Conservation (phyloP, 768 basidiomycete genomes). For the Suillus tomentosus region DNA sequence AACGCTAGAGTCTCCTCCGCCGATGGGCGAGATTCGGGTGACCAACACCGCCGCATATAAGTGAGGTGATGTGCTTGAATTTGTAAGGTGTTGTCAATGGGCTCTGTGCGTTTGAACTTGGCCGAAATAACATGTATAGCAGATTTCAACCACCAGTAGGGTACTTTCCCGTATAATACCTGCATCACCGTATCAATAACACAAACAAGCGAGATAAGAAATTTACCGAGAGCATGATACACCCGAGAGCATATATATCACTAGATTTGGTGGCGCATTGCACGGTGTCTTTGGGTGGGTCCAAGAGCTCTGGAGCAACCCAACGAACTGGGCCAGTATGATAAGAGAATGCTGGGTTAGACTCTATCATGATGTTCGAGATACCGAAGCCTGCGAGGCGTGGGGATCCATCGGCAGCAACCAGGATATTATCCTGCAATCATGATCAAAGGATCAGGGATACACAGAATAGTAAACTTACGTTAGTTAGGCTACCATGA, state of each 20-base stretch:
- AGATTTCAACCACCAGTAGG: constrained; percentile 24
- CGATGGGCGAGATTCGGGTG: constrained; percentile 26
- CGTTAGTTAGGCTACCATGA: constrained; percentile 49
- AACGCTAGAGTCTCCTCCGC: constrained; percentile 9
- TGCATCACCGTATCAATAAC: constrained; percentile 7
- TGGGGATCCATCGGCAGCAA: constrained; percentile 33
- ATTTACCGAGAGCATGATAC: constrained; percentile 32
- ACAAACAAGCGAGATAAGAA: neutral
- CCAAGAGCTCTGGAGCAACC: constrained; percentile 46
- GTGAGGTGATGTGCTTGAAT: too few species aligned
- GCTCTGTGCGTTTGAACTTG: neutral
- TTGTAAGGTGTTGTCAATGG: constrained; percentile 7
- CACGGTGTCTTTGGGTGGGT: constrained; percentile 26
- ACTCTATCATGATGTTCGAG: constrained; percentile 30
- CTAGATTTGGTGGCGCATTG: constrained; percentile 23
- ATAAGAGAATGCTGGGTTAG: constrained; percentile 22
- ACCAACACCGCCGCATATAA: constrained; percentile 29
- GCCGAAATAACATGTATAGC: constrained; percentile 21
- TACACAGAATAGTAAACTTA: constrained; percentile 17
- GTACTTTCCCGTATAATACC: constrained; percentile 29
- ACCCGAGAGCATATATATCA: constrained; percentile 47
- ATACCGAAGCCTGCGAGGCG: constrained; percentile 41
- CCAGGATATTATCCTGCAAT: constrained; percentile 36
- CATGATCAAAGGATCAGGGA: neutral
- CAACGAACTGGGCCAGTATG: constrained; percentile 45